Evolutionary conservation across 1,284 basidiomycete genomes (phyloP).

Genomic region (Coniferiporia weirii): DNA sequence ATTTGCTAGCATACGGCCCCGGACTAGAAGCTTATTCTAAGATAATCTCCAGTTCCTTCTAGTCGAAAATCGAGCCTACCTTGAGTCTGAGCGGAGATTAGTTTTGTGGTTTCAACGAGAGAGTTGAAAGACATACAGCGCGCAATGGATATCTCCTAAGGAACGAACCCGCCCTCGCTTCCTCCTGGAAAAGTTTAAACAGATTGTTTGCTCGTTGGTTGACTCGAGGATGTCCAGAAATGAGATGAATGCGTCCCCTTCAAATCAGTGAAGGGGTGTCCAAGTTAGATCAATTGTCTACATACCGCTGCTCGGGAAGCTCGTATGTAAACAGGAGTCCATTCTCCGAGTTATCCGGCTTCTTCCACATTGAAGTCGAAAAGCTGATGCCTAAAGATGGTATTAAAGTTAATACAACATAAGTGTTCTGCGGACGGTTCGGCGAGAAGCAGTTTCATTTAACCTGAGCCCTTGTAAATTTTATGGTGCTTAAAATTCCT

Average conservation of each 20-base stretch:
- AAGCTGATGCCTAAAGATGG: background rate
- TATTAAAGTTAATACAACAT: background rate
- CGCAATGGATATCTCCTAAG: conserved; percentile 60
- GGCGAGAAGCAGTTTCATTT: background rate
- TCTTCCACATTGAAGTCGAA: background rate
- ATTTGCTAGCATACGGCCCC: conserved; percentile 64
- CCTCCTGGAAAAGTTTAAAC: conserved; percentile 57
- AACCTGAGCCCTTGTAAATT: conserved; percentile 24
- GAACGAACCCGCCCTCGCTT: conserved; percentile 59
- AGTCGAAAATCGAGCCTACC: conserved; percentile 35
- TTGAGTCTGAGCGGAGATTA: conserved; percentile 47
- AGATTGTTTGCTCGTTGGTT: conserved; percentile 47
- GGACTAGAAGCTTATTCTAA: conserved; percentile 36
- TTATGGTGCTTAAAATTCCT: conserved; percentile 21
- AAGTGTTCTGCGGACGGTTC: background rate
- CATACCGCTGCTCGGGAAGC: conserved; percentile 46
- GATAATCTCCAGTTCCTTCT: background rate
- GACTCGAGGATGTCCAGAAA: conserved; percentile 36
- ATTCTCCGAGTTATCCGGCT: background rate
- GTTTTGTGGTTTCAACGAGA: background rate
- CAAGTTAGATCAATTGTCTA: conserved; percentile 1
- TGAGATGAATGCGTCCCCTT: conserved; percentile 62
- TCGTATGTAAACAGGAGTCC: conserved; percentile 24
- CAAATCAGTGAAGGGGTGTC: background rate
- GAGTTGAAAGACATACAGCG: conserved; percentile 39